Conservation (phyloP, 371 early-diverging fungal species). For the Mucor irregularis region DNA sequence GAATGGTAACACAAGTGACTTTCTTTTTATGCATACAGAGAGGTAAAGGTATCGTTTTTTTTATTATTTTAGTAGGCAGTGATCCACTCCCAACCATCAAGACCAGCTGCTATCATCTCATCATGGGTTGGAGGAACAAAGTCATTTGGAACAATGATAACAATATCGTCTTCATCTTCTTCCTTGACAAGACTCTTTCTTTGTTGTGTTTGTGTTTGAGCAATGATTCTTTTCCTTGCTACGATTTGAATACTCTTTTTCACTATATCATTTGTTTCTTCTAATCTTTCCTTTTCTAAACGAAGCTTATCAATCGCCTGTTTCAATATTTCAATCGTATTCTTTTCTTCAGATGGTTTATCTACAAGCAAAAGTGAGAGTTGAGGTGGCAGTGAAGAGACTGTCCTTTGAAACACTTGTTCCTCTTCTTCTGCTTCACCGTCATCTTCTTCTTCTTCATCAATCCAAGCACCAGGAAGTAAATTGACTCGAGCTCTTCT, state of each 20-base stretch:
- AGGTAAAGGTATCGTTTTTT: too few species aligned
- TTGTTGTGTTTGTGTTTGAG: slow-evolving; percentile 12
- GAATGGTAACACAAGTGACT: not conserved
- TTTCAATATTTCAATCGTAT: slow-evolving; percentile 24
- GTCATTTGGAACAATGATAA: slow-evolving; percentile 9
- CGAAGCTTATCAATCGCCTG: slow-evolving; percentile 36
- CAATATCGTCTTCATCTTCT: slow-evolving; percentile 13
- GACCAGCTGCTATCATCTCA: slow-evolving; percentile 21
- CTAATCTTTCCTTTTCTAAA: slow-evolving; percentile 37
- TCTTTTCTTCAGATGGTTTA: not conserved
- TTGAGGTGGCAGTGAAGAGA: not conserved
- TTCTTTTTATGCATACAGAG: too few species aligned
- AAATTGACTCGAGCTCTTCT: slow-evolving; percentile 6
- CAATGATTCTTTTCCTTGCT: slow-evolving; percentile 34
- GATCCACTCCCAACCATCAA: slow-evolving; percentile 29
- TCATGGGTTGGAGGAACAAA: slow-evolving; percentile 17
- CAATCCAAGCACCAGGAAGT: slow-evolving; percentile 45
- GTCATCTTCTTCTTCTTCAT: slow-evolving; percentile 14
- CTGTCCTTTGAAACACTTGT: not conserved
- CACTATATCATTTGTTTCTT: slow-evolving; percentile 44
- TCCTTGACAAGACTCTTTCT: not conserved
- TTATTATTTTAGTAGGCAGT: not conserved
- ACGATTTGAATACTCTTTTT: slow-evolving; percentile 44
- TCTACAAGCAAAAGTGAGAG: not conserved
- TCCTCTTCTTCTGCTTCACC: slow-evolving; percentile 10